Evolutionary conservation across 768 basidiomycete genomes (phyloP).

Genomic region (Cystofilobasidium ferigula): DNA sequence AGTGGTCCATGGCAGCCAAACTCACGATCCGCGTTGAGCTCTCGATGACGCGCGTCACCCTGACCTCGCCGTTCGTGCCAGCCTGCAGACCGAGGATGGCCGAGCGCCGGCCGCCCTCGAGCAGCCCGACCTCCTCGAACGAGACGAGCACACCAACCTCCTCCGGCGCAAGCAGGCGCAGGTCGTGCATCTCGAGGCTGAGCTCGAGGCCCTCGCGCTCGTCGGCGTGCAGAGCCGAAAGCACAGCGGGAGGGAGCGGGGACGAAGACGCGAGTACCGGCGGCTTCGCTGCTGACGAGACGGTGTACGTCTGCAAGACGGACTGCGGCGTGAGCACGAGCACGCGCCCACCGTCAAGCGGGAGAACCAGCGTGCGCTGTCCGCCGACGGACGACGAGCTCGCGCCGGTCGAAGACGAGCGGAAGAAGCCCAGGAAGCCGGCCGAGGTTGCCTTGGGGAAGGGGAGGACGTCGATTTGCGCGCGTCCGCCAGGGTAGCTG

Average conservation of each 20-base stretch:
- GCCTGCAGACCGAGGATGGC: constrained; percentile 19
- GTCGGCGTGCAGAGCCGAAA: constrained; percentile 31
- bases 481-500: constrained; percentile 31
- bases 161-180: constrained; percentile 28
- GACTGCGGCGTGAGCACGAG: constrained; percentile 15
- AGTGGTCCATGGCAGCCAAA: background rate
- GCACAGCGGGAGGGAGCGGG: constrained; percentile 30
- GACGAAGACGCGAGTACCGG: constrained; percentile 30
- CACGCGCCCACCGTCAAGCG: constrained; percentile 29
- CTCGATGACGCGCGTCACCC: background rate
- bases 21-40: background rate
- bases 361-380: constrained; percentile 29
- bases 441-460: constrained; percentile 31
- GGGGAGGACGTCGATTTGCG: constrained; percentile 23
- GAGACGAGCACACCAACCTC: constrained; percentile 35
- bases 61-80: constrained; percentile 11
- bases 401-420: constrained; percentile 28
- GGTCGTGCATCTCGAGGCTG: constrained; percentile 31
- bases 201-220: constrained; percentile 33
- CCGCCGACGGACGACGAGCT: constrained; percentile 4
- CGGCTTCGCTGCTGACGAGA: constrained; percentile 26
- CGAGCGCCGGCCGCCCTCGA: constrained; percentile 23
- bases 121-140: constrained; percentile 23
- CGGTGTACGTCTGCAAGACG: constrained; percentile 12
- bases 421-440: constrained; percentile 36